Base-by-base conservation (phyloP, 208 protist species). In the Kentomonas sorsogonicus region DNA sequence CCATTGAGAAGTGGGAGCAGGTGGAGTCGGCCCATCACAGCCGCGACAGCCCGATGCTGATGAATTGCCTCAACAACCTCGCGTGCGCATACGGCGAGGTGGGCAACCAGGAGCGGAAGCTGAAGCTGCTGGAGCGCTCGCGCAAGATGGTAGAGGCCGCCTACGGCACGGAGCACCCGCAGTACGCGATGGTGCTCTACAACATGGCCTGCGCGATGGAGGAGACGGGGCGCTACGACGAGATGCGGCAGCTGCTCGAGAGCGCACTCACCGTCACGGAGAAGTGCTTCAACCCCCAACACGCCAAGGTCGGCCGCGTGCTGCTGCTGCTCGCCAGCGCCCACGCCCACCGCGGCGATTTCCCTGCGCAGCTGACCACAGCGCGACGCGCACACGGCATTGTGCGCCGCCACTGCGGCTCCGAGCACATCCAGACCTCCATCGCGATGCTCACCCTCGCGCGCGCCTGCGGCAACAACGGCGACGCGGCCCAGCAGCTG, bases 171-270 rank as follows among this genome's bases (percentile, higher is more conserved):
- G 72, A 85, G 23, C 88, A 94, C 63, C 88, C 82, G 55, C 88
- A 94, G 74, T 94, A 91, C 63, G 84, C 69, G 5, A 84, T 91
- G 80, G 77, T 89, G 38, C 58, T 94, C 9, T 92, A 87, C 59
- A 89, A 92, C 63, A 78, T 91, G 62, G 88, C 88, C 34, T 81
- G 77, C 34, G 82, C 82, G 11, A 71, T 89, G 44, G 84, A 90
- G 39, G 88, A 91, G 40, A 81, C 83, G 39, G 88, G 88, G 10
- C 41, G 63, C 1, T 91, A 83, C 48, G 54, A 72, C n/a, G 73
- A 89, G 31, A 94, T 94, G 88, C 66, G 82, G 43, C 34, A 58
- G 23, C 63, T 89, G 20, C 65, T 94, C 6, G 50, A 80, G 20
- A 59, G 81, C 61, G 82, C 88, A 5, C 61, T 87, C 11, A 63